Conservation (phyloP, 306 rosid genomes). For the Cotoneaster glaucophyllus region DNA sequence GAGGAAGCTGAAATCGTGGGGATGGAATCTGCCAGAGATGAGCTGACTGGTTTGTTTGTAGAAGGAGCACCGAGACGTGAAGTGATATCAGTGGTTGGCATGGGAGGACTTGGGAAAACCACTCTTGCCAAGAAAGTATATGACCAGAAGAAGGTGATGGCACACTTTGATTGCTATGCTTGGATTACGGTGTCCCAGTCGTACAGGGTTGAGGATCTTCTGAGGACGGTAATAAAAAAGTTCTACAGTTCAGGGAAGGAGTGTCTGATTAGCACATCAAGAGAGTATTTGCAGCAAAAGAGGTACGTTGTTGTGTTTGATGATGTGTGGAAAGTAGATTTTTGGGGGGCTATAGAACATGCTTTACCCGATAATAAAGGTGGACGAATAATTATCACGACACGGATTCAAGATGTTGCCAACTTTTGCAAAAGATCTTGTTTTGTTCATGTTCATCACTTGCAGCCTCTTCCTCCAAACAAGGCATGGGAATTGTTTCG, state of each 20-base stretch:
- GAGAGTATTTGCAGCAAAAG: no score
- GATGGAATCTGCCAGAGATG: slow-evolving; percentile 7
- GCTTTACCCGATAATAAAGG: no score
- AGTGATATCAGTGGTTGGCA: slow-evolving; percentile 10
- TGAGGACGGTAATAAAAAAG: not conserved
- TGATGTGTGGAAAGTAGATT: no score
- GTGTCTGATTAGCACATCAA: not conserved
- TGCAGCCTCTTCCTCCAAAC: no score
- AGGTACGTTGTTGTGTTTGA: no score
- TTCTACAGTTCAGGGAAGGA: not conserved
- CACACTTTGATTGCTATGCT: slow-evolving; percentile 3
- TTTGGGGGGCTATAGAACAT: no score
- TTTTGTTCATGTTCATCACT: no score
- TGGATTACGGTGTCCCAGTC: slow-evolving; percentile 13
- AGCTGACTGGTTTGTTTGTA: not conserved
- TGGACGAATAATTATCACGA: no score
- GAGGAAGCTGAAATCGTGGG: slow-evolving; percentile 10
- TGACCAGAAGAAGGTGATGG: not conserved
- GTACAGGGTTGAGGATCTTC: not conserved
- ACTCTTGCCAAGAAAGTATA: slow-evolving; percentile 9
- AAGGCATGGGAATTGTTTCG: no score
- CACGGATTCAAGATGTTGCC: no score
- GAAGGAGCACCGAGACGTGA: not conserved
- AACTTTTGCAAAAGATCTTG: no score
- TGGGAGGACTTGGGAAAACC: slow-evolving; percentile 19